Conservation (phyloP, 495 filamentous ascomycete species). For the Darksidea phi region DNA sequence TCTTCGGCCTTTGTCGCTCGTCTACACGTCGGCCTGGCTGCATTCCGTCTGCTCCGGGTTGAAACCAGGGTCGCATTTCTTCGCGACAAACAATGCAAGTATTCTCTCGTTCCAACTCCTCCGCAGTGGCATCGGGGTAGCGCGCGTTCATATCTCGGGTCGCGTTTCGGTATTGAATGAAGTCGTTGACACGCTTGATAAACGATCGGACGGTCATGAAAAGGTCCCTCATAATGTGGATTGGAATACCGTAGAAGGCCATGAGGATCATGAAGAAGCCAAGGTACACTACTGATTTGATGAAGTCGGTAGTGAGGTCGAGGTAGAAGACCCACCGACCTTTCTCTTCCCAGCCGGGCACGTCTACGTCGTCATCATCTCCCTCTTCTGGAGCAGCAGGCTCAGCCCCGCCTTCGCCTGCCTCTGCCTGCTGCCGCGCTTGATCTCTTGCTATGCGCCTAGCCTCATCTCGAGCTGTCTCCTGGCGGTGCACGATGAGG, state of each 20-base stretch:
- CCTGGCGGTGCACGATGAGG: slow-evolving; percentile 68
- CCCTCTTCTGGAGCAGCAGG: slow-evolving; percentile 71
- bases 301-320: slow-evolving; percentile 83
- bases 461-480: slow-evolving; percentile 61
- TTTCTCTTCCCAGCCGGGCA: slow-evolving; percentile 95
- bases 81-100: slow-evolving; percentile 98
- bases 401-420: slow-evolving; percentile 32
- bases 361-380: slow-evolving; percentile 89
- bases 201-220: slow-evolving; percentile 92
- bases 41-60: slow-evolving; percentile 42
- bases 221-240: slow-evolving; percentile 94
- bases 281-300: slow-evolving; percentile 84
- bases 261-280: slow-evolving; percentile 91
- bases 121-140: slow-evolving; percentile 87
- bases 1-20: slow-evolving; percentile 86
- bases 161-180: slow-evolving; percentile 83
- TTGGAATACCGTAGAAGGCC: slow-evolving; percentile 89
- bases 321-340: slow-evolving; percentile 89
- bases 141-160: slow-evolving; percentile 86
- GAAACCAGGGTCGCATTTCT: slow-evolving; percentile 77
- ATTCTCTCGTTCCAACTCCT: slow-evolving; percentile 80
- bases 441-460: slow-evolving; percentile 54
- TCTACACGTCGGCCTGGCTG: slow-evolving; percentile 48
- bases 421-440: slow-evolving; percentile 54
- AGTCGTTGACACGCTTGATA: slow-evolving; percentile 78